phyloP scores from a whole-genome alignment of 768 basidiomycete genomes.

The Pleurotus giganteus region DNA sequence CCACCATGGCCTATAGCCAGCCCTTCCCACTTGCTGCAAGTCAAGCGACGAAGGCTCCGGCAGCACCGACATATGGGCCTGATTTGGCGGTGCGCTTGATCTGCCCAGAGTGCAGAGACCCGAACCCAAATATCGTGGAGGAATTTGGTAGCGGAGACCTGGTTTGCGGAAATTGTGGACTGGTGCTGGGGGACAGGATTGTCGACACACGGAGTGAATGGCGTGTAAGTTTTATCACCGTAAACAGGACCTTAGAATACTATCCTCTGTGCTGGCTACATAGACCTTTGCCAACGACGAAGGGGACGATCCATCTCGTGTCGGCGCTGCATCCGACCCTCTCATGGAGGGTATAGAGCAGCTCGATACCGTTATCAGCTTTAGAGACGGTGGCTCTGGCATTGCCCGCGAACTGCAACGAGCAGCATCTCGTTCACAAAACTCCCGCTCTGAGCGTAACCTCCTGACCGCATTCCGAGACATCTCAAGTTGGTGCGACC shows the following conservation, averaged over 20 bases:
- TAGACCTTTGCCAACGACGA: constrained; percentile 99
- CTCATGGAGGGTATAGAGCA: constrained; percentile 93
- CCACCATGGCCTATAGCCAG: constrained; percentile 67
- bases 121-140: constrained; percentile 93
- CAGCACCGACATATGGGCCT: constrained; percentile 66
- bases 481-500: constrained; percentile 92
- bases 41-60: constrained; percentile 48
- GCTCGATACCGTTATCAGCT: constrained; percentile 92
- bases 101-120: constrained; percentile 94
- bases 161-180: constrained; percentile 90
- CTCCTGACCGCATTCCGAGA: constrained; percentile 87
- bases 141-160: constrained; percentile 98
- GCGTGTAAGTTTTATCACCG: constrained; percentile 60
- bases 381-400: constrained; percentile 92
- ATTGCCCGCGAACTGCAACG: constrained; percentile 90
- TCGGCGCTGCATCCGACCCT: constrained; percentile 93
- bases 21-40: constrained; percentile 74
- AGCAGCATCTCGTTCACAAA: constrained; percentile 80
- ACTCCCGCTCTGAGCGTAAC: constrained; percentile 79
- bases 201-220: constrained; percentile 99
- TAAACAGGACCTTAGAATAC: constrained; percentile 13
- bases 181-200: constrained; percentile 93
- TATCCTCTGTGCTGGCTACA: constrained; percentile 14
- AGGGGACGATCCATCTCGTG: constrained; percentile 99
- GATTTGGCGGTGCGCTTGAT: constrained; percentile 87